Evolutionary conservation across 2,329 filamentous ascomycete genomes (phyloP).

Genomic region (Arthrobotrys megalospora): DNA sequence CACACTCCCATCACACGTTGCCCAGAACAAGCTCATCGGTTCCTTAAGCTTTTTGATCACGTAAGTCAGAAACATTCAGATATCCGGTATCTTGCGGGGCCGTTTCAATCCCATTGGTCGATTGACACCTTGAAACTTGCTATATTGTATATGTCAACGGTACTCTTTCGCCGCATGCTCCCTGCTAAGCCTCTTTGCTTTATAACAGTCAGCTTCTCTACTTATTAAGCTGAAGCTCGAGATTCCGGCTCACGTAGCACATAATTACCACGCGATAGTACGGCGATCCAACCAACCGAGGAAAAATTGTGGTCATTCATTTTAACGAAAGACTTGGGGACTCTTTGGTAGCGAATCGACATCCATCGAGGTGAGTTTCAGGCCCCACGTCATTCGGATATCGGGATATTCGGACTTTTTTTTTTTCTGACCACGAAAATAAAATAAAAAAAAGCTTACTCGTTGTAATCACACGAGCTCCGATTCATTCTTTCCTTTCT

Average conservation of each 20-base stretch:
- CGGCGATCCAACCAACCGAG: conserved; percentile 36
- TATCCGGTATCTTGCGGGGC: conserved; percentile 44
- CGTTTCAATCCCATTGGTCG: conserved; percentile 56
- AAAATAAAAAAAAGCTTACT: conserved; percentile 3
- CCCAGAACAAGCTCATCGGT: conserved; percentile 10
- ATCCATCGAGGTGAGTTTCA: conserved; percentile 24
- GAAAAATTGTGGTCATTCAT: conserved; percentile 24
- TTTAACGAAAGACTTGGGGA: conserved; percentile 28
- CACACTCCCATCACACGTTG: conserved; percentile 1
- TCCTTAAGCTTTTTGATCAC: conserved; percentile 30
- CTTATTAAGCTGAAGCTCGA: conserved; percentile 37
- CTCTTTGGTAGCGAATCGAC: conserved; percentile 11
- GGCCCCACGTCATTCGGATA: conserved; percentile 39
- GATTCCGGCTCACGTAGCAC: conserved; percentile 9
- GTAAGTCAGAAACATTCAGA: conserved; percentile 46
- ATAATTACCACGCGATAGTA: conserved; percentile 40
- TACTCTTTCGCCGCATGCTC: conserved; percentile 5
- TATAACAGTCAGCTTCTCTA: conserved; percentile 19
- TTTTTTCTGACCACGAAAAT: conserved; percentile 1
- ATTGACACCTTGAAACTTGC: conserved; percentile 12
- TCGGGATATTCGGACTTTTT: conserved; percentile 33
- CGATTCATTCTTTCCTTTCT: conserved; percentile 14
- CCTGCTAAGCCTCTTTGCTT: conserved; percentile 20
- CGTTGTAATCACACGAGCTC: conserved; percentile 22
- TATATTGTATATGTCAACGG: conserved; percentile 38